These are phyloP conservation scores for Moricandia moricandioides DNA, from an alignment of 345 rosid genomes.

Conservation along the genomic window DNA sequence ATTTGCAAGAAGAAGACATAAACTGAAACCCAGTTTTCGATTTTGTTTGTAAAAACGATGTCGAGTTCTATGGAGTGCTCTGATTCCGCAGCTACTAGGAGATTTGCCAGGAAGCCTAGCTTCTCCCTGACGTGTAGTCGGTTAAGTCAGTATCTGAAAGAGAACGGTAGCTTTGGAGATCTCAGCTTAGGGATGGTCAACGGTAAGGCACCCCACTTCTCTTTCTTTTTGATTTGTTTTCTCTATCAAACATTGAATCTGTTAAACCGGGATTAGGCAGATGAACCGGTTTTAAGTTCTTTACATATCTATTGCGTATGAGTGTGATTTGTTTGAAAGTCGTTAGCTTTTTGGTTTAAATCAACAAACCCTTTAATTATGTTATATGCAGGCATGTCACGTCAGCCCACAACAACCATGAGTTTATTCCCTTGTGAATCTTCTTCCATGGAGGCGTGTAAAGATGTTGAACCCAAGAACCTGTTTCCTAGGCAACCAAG, in stretches of 20 bases:
- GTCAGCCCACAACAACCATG: constrained; percentile 47
- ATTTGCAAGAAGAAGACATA: background rate
- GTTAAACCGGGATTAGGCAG: background rate
- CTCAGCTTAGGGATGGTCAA: constrained; percentile 60
- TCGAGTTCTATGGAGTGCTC: constrained; percentile 50
- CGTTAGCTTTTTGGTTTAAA: too few relatives aligned
- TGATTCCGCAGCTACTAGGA: constrained; percentile 30
- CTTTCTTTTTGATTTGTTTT: background rate
- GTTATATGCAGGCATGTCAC: constrained; percentile 19
- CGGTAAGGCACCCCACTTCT: constrained; percentile 33
- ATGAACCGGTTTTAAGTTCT: background rate
- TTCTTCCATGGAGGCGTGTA: constrained; percentile 12
- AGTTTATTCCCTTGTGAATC: constrained; percentile 62
- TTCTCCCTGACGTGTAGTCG: constrained; percentile 64
- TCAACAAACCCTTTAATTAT: background rate
- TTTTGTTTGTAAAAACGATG: constrained; percentile 34
- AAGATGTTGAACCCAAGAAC: constrained; percentile 49
- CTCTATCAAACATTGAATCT: background rate
- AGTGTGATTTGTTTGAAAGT: too few relatives aligned
- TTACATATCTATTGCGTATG: background rate
- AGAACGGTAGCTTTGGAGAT: constrained; percentile 68
- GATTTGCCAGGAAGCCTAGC: constrained; percentile 45
- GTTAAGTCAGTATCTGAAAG: constrained; percentile 76
- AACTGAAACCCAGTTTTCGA: background rate
- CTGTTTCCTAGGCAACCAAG: constrained; percentile 60